These are phyloP conservation scores for Coelastrella sp. DNA, from an alignment of 139 green algal species.

Conservation along the genomic window DNA sequence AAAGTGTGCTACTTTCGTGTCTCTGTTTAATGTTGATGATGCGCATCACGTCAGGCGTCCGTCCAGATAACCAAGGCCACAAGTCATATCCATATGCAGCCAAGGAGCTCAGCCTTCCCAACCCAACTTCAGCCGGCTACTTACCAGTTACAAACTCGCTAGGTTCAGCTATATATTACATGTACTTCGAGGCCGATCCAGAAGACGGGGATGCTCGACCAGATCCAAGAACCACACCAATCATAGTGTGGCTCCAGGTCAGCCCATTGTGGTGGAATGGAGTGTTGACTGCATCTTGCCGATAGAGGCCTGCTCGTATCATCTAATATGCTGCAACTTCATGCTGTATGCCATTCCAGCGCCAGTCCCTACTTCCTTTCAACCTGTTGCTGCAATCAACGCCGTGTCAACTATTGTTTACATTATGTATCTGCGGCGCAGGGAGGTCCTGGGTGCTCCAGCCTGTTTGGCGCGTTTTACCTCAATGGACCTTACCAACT, in stretches of 20 bases:
- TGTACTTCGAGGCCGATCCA: slow-evolving; percentile 62
- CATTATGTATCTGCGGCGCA: background rate
- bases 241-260: slow-evolving; percentile 69
- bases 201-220: background rate
- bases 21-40: background rate
- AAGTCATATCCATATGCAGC: background rate
- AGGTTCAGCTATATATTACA: slow-evolving; percentile 54
- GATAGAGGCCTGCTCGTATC: background rate
- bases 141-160: slow-evolving; percentile 35
- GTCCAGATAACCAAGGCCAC: background rate
- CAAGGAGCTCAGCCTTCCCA: background rate
- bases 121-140: slow-evolving; percentile 42
- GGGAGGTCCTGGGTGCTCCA: slow-evolving; percentile 66
- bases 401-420: no score
- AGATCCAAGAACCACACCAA: slow-evolving; percentile 39
- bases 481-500: slow-evolving; percentile 65
- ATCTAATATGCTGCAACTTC: background rate
- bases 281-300: background rate
- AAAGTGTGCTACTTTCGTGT: background rate
- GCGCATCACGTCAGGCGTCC: no score
- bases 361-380: no score
- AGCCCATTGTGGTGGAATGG: background rate
- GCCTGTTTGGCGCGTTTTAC: slow-evolving; percentile 66
- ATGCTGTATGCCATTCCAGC: no score
- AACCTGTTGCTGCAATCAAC: no score